Base-by-base conservation (phyloP, 73 alveolate genomes). In the Blepharisma japonicum region DNA sequence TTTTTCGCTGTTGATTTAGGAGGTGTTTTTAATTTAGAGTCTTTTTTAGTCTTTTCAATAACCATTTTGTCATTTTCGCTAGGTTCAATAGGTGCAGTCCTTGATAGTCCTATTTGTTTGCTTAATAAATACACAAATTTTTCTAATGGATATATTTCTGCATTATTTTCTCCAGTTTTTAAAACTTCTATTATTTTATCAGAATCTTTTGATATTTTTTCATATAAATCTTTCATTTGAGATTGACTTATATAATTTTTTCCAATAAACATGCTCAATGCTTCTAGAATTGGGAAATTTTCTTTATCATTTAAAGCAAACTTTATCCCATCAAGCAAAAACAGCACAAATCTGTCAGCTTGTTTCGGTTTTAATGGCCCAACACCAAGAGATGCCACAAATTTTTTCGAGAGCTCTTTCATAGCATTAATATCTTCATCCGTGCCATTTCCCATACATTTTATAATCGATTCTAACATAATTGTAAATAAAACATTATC, bases 181-280 rank as follows among this genome's bases (percentile, higher is more conserved):
- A 32, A 32, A 8, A 14, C 47, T 25, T 61, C 23, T 0, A 61
- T 61, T 14, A 61, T 61, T 20, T n/a, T 61, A 18, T 61, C 74
- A 14, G 74, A n/a, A 61, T 61, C 74, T 25, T 25, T 61, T 25
- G 74, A 61, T 14, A 61, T 39, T 39, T 39, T 61, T 9, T 61
- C 74, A 61, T 61, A 61, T 9, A 61, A 25, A 14, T 61, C 74
- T 25, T 61, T 61, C 74, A 61, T 61, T 25, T 61, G 74, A 61
- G 14, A 14, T 2, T n/a, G 74, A 61, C 74, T 61, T 25, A 61
- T 14, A 39, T 61, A 61, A 61, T 61, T 61, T 25, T 61, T 61
- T 48, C 23, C 47, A 1, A 61, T 14, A 5, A 61, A 61, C 38
- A 61, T 39, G 18, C 11, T 25, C 38, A 61, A 48, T 61, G 47